phyloP scores from a whole-genome alignment of 352 stramenopile species.

The Phytophthora foliorum region DNA sequence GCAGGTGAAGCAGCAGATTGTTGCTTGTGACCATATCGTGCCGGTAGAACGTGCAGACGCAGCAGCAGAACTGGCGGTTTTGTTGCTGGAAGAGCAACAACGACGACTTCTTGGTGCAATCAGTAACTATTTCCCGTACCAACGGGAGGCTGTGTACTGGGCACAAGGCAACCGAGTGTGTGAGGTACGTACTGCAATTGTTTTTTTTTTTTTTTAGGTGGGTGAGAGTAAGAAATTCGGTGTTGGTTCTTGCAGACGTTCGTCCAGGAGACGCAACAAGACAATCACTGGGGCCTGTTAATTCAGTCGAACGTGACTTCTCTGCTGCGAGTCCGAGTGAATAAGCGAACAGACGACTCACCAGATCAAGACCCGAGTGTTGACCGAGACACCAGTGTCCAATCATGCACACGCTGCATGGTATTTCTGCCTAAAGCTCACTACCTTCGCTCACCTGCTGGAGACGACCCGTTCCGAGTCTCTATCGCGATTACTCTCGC shows the following conservation, averaged over 20 bases:
- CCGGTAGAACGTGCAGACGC: constrained; percentile 15
- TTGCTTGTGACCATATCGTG: constrained; percentile 44
- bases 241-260: constrained; percentile 28
- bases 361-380: neutral
- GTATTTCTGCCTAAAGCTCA: constrained; percentile 50
- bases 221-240: neutral
- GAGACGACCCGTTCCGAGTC: constrained; percentile 2
- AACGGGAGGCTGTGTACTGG: constrained; percentile 36
- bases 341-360: neutral
- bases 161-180: constrained; percentile 39
- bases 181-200: constrained; percentile 25
- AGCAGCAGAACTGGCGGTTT: constrained; percentile 7
- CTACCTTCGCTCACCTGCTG: constrained; percentile 23
- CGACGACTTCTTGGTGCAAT: constrained; percentile 30
- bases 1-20: constrained; percentile 30
- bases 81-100: constrained; percentile 31
- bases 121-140: constrained; percentile 24
- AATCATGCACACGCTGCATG: constrained; percentile 13
- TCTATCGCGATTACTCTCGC: constrained; percentile 17
- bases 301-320: constrained; percentile 29
- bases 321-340: constrained; percentile 3
- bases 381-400: neutral
- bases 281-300: constrained; percentile 50
- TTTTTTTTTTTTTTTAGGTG: neutral
- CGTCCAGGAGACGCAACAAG: constrained; percentile 31